Conservation (phyloP, 1,284 basidiomycete species). For the Fomitopsis schrenkii region DNA sequence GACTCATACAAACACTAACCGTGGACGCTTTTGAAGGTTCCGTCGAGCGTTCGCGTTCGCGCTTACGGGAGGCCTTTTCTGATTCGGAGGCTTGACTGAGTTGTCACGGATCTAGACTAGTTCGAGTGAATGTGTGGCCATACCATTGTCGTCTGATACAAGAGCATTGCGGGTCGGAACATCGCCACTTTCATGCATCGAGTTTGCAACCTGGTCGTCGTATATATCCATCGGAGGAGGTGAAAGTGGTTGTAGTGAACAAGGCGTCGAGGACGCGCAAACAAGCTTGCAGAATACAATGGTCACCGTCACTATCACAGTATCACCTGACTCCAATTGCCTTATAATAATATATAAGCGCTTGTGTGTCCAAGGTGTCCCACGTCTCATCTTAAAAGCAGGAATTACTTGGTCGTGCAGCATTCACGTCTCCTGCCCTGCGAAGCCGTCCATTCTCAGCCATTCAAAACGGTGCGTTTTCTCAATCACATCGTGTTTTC, state of each 20-base stretch:
- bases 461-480: too few relatives aligned
- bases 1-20: conserved; percentile 26
- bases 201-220: background rate
- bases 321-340: too few relatives aligned
- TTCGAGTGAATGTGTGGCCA: background rate
- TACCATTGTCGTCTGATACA: background rate
- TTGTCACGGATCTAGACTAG: background rate
- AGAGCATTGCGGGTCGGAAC: background rate
- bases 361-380: too few relatives aligned
- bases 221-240: background rate
- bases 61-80: conserved; percentile 37
- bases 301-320: background rate
- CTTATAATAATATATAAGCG: too few relatives aligned
- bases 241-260: background rate
- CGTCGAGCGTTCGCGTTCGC: conserved; percentile 70
- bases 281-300: background rate
- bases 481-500: too few relatives aligned
- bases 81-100: background rate
- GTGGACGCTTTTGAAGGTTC: conserved; percentile 47
- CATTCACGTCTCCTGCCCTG: too few relatives aligned
- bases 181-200: background rate
- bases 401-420: too few relatives aligned
- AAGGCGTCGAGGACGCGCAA: too few relatives aligned
- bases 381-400: too few relatives aligned
- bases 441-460: too few relatives aligned